Percentiles rank a stretch among this genome's conserved stretches.
Conservation (phyloP, 768 basidiomycete species). For the Amanita rubescens region DNA sequence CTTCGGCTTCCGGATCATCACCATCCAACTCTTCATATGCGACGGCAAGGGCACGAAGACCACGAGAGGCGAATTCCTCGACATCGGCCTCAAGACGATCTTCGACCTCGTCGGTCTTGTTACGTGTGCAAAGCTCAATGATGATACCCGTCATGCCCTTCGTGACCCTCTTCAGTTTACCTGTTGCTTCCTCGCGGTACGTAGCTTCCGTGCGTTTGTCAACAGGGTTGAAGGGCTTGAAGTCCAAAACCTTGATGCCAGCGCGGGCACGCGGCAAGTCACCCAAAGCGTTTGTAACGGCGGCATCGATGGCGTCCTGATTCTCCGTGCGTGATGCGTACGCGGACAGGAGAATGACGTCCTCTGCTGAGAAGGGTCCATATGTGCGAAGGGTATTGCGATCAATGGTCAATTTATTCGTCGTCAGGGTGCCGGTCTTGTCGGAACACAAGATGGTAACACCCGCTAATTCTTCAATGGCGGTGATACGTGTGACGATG, state of each 20-base stretch:
- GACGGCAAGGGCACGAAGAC: conserved; percentile 95
- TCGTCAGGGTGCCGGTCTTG: conserved; percentile 97
- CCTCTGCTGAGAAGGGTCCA: conserved; percentile 79
- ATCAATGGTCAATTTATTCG: conserved; percentile 99
- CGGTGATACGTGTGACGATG: conserved; percentile 98
- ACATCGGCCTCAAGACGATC: conserved; percentile 90
- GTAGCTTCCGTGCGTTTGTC: conserved; percentile 99
- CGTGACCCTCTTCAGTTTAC: conserved; percentile 96
- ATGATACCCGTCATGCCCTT: conserved; percentile 99
- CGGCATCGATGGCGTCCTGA: conserved; percentile 93
- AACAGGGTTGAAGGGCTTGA: conserved; percentile 99
- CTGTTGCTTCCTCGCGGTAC: conserved; percentile 89
- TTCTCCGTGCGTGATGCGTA: conserved; percentile 99
- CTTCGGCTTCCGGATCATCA: conserved; percentile 76
- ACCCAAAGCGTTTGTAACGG: conserved; percentile 75
- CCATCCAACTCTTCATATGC: conserved; percentile 91
- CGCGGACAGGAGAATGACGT: conserved; percentile 88
- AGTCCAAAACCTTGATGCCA: conserved; percentile 94
- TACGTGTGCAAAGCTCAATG: conserved; percentile 93
- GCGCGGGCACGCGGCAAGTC: conserved; percentile 70
- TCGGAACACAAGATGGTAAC: conserved; percentile 99
- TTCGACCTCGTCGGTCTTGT: conserved; percentile 93
- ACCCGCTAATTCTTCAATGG: conserved; percentile 96
- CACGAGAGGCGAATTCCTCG: conserved; percentile 91
- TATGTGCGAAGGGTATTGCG: conserved; percentile 87